Conservation (phyloP, 805 yeast genomes). For the Candida patagonica region DNA sequence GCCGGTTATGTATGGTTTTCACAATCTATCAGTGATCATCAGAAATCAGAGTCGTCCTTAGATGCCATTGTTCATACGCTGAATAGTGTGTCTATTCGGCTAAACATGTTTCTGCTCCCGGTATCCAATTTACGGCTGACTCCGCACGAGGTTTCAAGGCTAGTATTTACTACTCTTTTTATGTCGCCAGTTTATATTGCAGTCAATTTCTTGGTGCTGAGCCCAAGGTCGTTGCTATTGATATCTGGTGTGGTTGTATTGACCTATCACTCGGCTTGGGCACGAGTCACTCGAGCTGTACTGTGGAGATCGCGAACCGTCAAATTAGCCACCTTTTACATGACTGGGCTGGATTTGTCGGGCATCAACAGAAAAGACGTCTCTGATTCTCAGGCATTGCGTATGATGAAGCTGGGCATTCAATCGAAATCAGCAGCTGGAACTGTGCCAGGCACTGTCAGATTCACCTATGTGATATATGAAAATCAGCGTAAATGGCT, state of each 20-base stretch:
- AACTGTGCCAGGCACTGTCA: no score
- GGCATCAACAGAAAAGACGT: slow-evolving; percentile 35
- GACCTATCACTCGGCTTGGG: slow-evolving; percentile 81
- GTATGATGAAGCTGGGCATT: slow-evolving; percentile 13
- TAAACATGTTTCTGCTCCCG: slow-evolving; percentile 75
- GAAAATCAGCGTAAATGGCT: slow-evolving; percentile 97
- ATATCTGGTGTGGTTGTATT: slow-evolving; percentile 50
- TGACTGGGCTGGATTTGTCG: slow-evolving; percentile 76
- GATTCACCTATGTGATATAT: slow-evolving; percentile 84
- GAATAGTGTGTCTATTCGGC: slow-evolving; percentile 63
- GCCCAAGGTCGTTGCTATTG: slow-evolving; percentile 60
- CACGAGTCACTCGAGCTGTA: slow-evolving; percentile 71
- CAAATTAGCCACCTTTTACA: slow-evolving; percentile 63
- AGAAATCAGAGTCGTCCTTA: slow-evolving; percentile 63
- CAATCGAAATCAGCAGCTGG: slow-evolving; percentile 29
- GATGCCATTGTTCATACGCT: slow-evolving; percentile 78
- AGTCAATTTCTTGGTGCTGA: slow-evolving; percentile 53
- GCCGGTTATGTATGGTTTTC: slow-evolving; percentile 22
- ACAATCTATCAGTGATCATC: slow-evolving; percentile 30
- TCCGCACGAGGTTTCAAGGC: slow-evolving; percentile 66
- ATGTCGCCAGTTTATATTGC: slow-evolving; percentile 78
- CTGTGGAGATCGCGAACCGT: slow-evolving; percentile 75
- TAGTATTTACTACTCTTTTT: slow-evolving; percentile 75
- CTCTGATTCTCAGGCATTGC: slow-evolving; percentile 20
- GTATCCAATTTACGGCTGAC: slow-evolving; percentile 61